Evolutionary conservation across 83 land plant genomes (phyloP), one percentile per base, ranked within the genome.

Genomic region (Thuja plicata): DNA sequence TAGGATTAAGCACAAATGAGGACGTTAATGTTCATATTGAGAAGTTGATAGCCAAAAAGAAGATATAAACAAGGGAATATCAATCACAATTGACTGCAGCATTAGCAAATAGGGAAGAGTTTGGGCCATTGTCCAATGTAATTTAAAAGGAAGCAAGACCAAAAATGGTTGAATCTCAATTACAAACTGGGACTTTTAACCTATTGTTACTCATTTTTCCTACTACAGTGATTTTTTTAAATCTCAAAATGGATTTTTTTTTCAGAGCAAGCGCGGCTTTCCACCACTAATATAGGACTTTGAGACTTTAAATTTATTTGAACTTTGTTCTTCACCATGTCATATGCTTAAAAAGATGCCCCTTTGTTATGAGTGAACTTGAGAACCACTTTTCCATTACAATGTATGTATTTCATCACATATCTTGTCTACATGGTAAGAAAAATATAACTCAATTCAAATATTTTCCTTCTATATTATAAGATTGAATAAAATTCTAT

Each of bases 401-500:
- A 38, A 38, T 38, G 40, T 2, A 38, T 38, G 40, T 38, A 38
- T 38, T 38, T 38, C 40, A 38, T 38, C 40, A 38, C 40, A 38
- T 38, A 38, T 38, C 40, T 38, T 0, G 40, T 38, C 40, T 38
- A 38, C 40, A 38, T 38, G 40, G 40, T 38, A 38, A 38, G 40
- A 38, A 38, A 38, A 38, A 38, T 38, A 38, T 38, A 38, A 38
- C 40, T 38, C 40, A 38, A 38, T 38, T 38, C 91, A 13, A 2
- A 94, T 83, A n/a, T 89, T 88, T 45, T 89, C 83, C 91, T 16
- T 87, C 32, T 66, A 77, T 74, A 86, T 88, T 35, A 93, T n/a
- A 90, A 86, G 80, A 91, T 93, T 78, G 91, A 27, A 17, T 92
- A 32, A 9, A 93, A 40, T 15, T 89, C 92, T 85, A 92, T 74